A percentile compares a stretch with the other conserved stretches of the same genome.
Conservation (phyloP, 495 filamentous ascomycete genomes). For the Hypoxylon lienhwacheense region DNA sequence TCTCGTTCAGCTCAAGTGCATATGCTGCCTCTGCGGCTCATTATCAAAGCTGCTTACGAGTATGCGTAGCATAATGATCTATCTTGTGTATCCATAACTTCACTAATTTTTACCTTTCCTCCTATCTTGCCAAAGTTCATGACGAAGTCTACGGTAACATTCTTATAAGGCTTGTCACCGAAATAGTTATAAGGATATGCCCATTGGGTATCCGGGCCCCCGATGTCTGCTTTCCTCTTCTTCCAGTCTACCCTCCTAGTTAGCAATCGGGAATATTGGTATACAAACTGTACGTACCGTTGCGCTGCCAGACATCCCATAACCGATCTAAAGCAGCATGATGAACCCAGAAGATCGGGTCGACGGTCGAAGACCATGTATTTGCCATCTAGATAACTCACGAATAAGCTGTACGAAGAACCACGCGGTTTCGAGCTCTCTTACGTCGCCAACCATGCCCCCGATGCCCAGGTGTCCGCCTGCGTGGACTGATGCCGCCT, state of each 20-base stretch:
- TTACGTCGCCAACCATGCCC: conserved; percentile 34
- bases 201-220: conserved; percentile 38
- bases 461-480: conserved; percentile 36
- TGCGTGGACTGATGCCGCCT: conserved; percentile 22
- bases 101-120: conserved; percentile 32
- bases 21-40: too few species aligned
- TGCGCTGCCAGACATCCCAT: conserved; percentile 56
- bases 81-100: conserved; percentile 46
- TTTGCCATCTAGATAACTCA: conserved; percentile 24
- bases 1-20: too few species aligned
- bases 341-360: conserved; percentile 58
- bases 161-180: conserved; percentile 36
- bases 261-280: neutral
- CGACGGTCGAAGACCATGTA: conserved; percentile 40
- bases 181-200: conserved; percentile 43
- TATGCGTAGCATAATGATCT: conserved; percentile 45
- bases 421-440: neutral
- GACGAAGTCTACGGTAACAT: conserved; percentile 43
- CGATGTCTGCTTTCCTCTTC: conserved; percentile 37
- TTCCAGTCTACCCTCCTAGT: conserved; percentile 11
- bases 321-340: conserved; percentile 55
- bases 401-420: conserved; percentile 12
- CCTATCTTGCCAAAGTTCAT: conserved; percentile 33
- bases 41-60: too few species aligned
- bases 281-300: conserved; percentile 22